Evolutionary conservation across 331 rosid genomes (phyloP).

Genomic region (Stylosanthes scabra): DNA sequence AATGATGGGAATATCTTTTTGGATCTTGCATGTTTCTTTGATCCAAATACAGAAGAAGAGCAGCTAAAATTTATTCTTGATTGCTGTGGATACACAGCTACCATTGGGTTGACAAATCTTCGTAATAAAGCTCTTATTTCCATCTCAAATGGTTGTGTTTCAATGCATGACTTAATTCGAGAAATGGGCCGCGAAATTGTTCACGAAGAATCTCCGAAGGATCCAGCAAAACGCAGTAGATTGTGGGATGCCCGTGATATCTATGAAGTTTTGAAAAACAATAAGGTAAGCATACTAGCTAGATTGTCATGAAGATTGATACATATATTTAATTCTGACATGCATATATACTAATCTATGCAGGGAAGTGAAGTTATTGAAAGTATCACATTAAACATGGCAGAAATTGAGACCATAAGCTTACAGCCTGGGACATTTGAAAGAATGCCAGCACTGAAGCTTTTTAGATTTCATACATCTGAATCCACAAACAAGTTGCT

Average conservation of each 20-base stretch:
- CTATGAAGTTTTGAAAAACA: neutral
- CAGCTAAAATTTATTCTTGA: neutral
- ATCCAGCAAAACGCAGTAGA: neutral
- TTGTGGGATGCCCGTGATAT: neutral
- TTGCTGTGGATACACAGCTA: neutral
- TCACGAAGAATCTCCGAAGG: neutral
- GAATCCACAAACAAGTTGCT: neutral
- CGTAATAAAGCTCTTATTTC: neutral
- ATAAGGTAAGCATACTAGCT: neutral
- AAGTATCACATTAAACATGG: neutral
- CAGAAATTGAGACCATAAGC: neutral
- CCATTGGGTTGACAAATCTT: neutral
- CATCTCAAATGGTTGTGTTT: neutral
- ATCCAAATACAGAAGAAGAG: neutral
- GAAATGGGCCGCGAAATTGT: neutral
- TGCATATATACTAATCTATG: neutral
- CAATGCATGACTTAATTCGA: neutral
- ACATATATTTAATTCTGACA: neutral
- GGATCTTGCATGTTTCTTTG: neutral
- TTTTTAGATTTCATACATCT: neutral
- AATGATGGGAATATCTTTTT: neutral
- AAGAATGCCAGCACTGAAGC: neutral
- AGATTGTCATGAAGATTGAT: no score
- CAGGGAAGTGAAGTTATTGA: neutral
- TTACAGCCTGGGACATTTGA: neutral